Conservation (phyloP, 768 basidiomycete species). For the Lentinula lateritia region DNA sequence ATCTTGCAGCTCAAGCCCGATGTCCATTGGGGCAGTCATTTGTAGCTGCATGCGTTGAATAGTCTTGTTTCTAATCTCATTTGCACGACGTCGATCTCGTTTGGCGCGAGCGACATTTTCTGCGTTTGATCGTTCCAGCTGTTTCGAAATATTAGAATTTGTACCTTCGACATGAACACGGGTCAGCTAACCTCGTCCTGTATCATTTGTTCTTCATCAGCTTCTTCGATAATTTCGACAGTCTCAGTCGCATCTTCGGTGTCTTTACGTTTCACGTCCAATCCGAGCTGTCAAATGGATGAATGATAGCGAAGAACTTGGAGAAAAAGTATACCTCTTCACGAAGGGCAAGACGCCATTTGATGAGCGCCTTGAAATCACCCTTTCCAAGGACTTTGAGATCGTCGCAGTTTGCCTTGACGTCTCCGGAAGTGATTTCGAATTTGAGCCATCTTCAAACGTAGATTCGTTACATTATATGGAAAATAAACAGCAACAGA, state of each 20-base stretch:
- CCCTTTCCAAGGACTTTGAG: conserved; percentile 96
- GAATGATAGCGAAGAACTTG: not conserved
- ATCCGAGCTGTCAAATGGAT: conserved; percentile 51
- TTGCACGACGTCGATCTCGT: conserved; percentile 76
- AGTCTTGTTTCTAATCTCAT: conserved; percentile 83
- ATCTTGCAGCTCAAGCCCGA: conserved; percentile 84
- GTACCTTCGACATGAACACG: not conserved
- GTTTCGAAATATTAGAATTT: conserved; percentile 10
- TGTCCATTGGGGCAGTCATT: conserved; percentile 97
- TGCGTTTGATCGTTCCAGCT: conserved; percentile 81
- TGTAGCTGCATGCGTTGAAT: conserved; percentile 94
- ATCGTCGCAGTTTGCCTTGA: conserved; percentile 82
- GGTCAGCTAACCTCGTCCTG: conserved; percentile 67
- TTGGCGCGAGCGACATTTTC: conserved; percentile 71
- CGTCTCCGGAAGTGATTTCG: conserved; percentile 69
- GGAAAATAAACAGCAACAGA: conserved; percentile 7
- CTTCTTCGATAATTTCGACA: conserved; percentile 56
- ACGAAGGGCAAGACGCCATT: conserved; percentile 84
- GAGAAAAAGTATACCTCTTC: conserved; percentile 58
- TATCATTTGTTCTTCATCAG: conserved; percentile 88
- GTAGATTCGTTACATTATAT: not conserved
- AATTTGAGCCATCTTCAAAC: conserved; percentile 62
- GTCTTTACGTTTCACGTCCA: conserved; percentile 75
- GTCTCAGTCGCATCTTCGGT: conserved; percentile 73
- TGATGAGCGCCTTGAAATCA: conserved; percentile 90